phyloP scores from a whole-genome alignment of 139 green algal species.

The Pleodorina starrii region DNA sequence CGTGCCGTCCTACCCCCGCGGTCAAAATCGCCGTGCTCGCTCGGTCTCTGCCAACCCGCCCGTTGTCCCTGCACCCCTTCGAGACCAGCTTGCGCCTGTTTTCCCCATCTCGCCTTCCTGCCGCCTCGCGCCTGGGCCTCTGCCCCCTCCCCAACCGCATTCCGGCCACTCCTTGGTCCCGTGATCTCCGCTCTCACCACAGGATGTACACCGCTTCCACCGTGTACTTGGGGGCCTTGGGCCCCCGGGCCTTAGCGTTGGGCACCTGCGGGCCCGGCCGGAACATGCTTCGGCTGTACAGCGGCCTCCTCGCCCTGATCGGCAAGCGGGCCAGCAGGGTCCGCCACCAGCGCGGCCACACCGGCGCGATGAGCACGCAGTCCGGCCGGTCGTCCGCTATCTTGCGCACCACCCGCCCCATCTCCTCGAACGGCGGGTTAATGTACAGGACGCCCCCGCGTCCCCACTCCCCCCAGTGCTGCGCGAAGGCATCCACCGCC shows the following conservation, averaged over 20 bases:
- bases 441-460: background rate
- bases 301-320: background rate
- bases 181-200: background rate
- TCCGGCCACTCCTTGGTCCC: too few species aligned
- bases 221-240: background rate
- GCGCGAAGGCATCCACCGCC: background rate
- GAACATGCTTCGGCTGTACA: background rate
- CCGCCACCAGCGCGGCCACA: too few species aligned
- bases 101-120: too few species aligned
- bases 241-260: background rate
- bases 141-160: too few species aligned
- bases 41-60: too few species aligned
- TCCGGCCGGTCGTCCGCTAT: constrained; percentile 2
- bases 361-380: too few species aligned
- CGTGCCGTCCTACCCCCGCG: too few species aligned
- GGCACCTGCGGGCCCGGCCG: background rate
- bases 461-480: background rate
- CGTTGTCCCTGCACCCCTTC: too few species aligned
- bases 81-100: too few species aligned
- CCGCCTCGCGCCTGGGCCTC: too few species aligned
- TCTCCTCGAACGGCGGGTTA: background rate
- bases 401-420: constrained; percentile 15
- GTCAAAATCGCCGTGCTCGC: too few species aligned
- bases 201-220: constrained; percentile 6
- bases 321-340: background rate